phyloP scores from a whole-genome alignment of 106 monocot genomes.

The Dioscorea alata region DNA sequence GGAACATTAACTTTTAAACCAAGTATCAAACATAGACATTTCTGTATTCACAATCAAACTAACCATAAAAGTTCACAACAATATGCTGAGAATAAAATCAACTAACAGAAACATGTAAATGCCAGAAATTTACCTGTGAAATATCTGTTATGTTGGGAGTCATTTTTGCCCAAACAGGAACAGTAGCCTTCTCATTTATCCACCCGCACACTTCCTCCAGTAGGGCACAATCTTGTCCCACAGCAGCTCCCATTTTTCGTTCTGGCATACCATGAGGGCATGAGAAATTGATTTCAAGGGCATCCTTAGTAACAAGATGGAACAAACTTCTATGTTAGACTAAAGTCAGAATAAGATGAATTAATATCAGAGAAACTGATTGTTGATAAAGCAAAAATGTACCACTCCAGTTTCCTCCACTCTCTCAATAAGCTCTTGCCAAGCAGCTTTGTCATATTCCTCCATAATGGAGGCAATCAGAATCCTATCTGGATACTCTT shows the following conservation, averaged over 20 bases:
- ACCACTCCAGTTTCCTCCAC: conserved; percentile 97
- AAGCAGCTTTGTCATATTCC: conserved; percentile 90
- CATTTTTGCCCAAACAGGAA: conserved; percentile 99
- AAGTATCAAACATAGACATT: neutral
- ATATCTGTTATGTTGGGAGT: conserved; percentile 97
- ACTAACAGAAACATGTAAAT: neutral
- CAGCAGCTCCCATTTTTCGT: conserved; percentile 97
- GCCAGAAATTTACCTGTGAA: conserved; percentile 47
- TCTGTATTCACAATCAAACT: neutral
- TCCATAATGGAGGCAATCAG: conserved; percentile 98
- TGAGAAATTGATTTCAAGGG: conserved; percentile 96
- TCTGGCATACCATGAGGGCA: conserved; percentile 99
- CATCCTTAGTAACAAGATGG: conserved; percentile 48
- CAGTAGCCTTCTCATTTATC: conserved; percentile 98
- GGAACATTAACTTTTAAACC: no score
- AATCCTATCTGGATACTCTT: conserved; percentile 87
- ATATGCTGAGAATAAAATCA: no score
- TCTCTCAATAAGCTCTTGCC: conserved; percentile 90
- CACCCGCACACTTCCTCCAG: conserved; percentile 93
- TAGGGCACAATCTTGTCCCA: conserved; percentile 87
- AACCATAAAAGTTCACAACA: no score
- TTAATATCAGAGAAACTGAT: neutral
- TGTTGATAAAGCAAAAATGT: conserved; percentile 5
- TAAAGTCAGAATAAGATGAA: neutral
- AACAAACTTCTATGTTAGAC: neutral